Conservation (phyloP, 805 yeast genomes). For the Candida multigemmis region DNA sequence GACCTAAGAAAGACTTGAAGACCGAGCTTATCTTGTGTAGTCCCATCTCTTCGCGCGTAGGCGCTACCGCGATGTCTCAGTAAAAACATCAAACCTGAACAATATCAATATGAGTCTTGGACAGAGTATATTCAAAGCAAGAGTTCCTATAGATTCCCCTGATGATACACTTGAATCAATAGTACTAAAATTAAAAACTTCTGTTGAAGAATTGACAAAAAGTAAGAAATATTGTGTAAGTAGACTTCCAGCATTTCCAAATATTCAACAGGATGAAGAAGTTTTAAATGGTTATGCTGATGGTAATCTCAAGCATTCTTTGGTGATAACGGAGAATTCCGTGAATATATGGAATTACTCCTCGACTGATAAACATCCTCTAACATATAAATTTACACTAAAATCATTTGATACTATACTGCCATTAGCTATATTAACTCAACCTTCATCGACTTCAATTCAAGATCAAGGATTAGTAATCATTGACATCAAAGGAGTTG, state of each 20-base stretch:
- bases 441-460: constrained; percentile 42
- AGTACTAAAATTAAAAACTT: no score
- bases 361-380: constrained; percentile 52
- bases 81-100: no score
- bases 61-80: no score
- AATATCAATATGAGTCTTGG: no score
- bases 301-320: constrained; percentile 37
- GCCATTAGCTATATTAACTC: constrained; percentile 51
- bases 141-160: constrained; percentile 2
- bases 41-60: no score
- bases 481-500: constrained; percentile 49
- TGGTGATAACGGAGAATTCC: constrained; percentile 39
- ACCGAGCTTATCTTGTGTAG: no score
- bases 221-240: constrained; percentile 51
- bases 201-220: constrained; percentile 43
- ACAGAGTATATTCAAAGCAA: constrained; percentile 3
- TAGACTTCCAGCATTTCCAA: constrained; percentile 49
- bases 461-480: constrained; percentile 64
- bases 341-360: constrained; percentile 63
- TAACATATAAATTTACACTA: constrained; percentile 44
- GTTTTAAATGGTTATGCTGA: constrained; percentile 37
- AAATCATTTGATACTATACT: constrained; percentile 12
- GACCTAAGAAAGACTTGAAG: no score
- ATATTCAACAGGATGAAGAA: constrained; percentile 12
- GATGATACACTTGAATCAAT: no score